These are phyloP conservation scores for Fusarium brevicatenulatum DNA, from an alignment of 2,329 filamentous ascomycete genomes.

Conservation along the genomic window DNA sequence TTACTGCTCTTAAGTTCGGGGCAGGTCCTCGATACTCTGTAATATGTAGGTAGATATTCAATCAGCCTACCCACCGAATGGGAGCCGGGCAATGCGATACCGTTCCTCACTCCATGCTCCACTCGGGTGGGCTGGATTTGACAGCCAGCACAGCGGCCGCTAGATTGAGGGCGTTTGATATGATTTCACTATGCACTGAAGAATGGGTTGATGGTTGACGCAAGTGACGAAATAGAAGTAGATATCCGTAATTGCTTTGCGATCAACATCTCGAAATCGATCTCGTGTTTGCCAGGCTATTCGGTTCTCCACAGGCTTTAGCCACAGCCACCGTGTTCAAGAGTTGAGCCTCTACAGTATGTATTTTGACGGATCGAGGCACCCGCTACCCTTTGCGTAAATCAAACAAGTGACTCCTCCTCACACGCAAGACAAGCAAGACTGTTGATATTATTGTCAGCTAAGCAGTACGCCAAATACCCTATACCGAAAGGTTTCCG, in stretches of 20 bases:
- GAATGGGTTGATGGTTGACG: not conserved
- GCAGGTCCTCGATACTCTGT: not conserved
- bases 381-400: not conserved
- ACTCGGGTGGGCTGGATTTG: conserved; percentile 36
- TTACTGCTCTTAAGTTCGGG: conserved; percentile 4
- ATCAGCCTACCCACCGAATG: not conserved
- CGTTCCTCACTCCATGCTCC: conserved; percentile 35
- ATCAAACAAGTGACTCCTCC: not conserved
- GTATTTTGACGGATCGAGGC: not conserved
- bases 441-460: conserved; percentile 7
- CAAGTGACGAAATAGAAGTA: not conserved
- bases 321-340: not conserved
- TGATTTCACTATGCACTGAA: not conserved
- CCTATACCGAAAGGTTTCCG: not conserved
- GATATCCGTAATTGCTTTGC: not conserved
- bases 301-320: not conserved
- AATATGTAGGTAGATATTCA: not conserved
- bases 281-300: not conserved
- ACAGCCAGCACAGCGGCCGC: conserved; percentile 41
- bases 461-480: not conserved
- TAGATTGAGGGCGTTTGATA: conserved; percentile 41
- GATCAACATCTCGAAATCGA: not conserved
- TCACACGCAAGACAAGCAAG: not conserved
- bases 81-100: conserved; percentile 12
- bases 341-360: not conserved